These are phyloP conservation scores for Mycena maculata DNA, from an alignment of 768 basidiomycete genomes.

Conservation along the genomic window DNA sequence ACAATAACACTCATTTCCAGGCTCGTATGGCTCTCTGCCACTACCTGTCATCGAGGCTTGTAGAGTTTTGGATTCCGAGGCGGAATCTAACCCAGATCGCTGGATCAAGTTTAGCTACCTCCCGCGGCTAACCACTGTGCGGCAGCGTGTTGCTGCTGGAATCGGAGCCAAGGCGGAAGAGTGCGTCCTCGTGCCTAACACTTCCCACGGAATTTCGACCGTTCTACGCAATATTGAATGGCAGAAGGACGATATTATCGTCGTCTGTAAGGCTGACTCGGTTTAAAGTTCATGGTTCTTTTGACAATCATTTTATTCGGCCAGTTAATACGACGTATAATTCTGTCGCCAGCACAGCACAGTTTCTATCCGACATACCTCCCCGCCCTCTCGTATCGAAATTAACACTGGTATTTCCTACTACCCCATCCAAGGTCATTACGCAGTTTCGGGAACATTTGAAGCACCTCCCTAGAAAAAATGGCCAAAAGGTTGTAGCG, in stretches of 20 bases:
- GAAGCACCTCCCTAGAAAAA: slow-evolving; percentile 20
- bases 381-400: slow-evolving; percentile 60
- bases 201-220: slow-evolving; percentile 69
- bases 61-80: slow-evolving; percentile 46
- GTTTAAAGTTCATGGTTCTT: not conserved
- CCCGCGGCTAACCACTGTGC: slow-evolving; percentile 47
- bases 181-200: slow-evolving; percentile 65
- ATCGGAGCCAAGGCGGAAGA: slow-evolving; percentile 59
- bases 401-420: slow-evolving; percentile 61
- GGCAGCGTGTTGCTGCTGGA: slow-evolving; percentile 60
- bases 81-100: slow-evolving; percentile 64
- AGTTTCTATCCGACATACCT: slow-evolving; percentile 63
- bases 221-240: slow-evolving; percentile 71
- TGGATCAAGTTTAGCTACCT: slow-evolving; percentile 53
- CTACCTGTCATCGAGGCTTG: slow-evolving; percentile 56
- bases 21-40: slow-evolving; percentile 64
- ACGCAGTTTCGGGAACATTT: slow-evolving; percentile 38
- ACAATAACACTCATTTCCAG: slow-evolving; percentile 42
- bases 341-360: slow-evolving; percentile 59
- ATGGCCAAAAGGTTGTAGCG: slow-evolving; percentile 62
- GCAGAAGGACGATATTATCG: slow-evolving; percentile 69
- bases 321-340: slow-evolving; percentile 56
- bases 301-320: not conserved
- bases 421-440: slow-evolving; percentile 59
- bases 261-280: slow-evolving; percentile 55